phyloP scores from a whole-genome alignment of 2,329 filamentous ascomycete species.

The Curvularia eragrostidis region DNA sequence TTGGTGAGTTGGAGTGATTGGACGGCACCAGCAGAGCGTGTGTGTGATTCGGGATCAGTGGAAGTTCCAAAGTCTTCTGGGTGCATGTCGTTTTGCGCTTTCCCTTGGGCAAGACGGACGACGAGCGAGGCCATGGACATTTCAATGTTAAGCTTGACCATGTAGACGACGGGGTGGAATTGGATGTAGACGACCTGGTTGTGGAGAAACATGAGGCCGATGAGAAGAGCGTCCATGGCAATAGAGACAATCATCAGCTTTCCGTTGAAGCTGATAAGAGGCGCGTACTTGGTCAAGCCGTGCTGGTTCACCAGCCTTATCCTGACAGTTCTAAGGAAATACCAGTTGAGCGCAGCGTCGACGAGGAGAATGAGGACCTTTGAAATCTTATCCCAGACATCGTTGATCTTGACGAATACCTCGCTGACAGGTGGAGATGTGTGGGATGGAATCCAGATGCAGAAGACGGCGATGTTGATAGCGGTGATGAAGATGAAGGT shows the following conservation, averaged over 20 bases:
- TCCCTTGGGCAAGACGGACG: constrained; percentile 45
- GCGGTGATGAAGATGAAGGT: constrained; percentile 54
- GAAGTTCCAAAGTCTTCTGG: constrained; percentile 27
- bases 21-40: constrained; percentile 18
- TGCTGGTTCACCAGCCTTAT: constrained; percentile 47
- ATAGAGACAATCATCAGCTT: constrained; percentile 51
- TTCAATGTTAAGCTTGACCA: constrained; percentile 55
- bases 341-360: constrained; percentile 61
- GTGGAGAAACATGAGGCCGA: constrained; percentile 50
- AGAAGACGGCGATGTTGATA: constrained; percentile 62
- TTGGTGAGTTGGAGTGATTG: constrained; percentile 29
- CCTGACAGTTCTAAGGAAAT: constrained; percentile 57
- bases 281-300: constrained; percentile 52
- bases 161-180: constrained; percentile 54
- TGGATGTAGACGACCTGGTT: constrained; percentile 51
- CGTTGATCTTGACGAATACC: constrained; percentile 56
- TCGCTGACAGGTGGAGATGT: constrained; percentile 41
- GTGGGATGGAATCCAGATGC: constrained; percentile 62
- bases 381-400: constrained; percentile 61
- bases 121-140: constrained; percentile 55
- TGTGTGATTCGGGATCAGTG: constrained; percentile 24
- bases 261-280: constrained; percentile 52
- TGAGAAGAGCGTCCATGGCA: constrained; percentile 51
- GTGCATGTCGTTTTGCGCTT: constrained; percentile 37
- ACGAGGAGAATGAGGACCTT: constrained; percentile 61